Conservation (phyloP, 1,139 yeast species). For the Kodamaea derodonti region DNA sequence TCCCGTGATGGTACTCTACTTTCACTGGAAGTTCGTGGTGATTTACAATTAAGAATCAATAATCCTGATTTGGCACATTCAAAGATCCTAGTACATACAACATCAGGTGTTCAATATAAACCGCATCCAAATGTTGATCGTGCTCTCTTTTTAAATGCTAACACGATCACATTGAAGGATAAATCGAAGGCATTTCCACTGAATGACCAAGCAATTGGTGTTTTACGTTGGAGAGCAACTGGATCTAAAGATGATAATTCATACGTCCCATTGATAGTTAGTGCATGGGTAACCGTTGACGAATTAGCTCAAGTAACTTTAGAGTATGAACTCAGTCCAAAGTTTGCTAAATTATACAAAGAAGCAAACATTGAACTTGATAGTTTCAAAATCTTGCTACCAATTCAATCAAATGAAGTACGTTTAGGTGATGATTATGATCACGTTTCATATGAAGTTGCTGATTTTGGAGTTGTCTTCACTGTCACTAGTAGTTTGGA, state of each 20-base stretch:
- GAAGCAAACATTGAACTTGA: slow-evolving; percentile 37
- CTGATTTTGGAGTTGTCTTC: slow-evolving; percentile 61
- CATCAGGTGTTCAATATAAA: slow-evolving; percentile 65
- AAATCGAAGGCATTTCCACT: slow-evolving; percentile 79
- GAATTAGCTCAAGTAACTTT: slow-evolving; percentile 73
- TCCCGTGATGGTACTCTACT: slow-evolving; percentile 80
- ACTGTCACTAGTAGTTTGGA: slow-evolving; percentile 47
- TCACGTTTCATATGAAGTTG: slow-evolving; percentile 42
- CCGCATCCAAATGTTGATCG: slow-evolving; percentile 97
- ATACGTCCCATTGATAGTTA: slow-evolving; percentile 68
- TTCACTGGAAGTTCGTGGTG: slow-evolving; percentile 84
- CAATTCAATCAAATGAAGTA: slow-evolving; percentile 57
- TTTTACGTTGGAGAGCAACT: slow-evolving; percentile 82
- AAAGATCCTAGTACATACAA: slow-evolving; percentile 54
- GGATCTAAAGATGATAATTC: slow-evolving; percentile 57
- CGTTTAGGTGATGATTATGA: slow-evolving; percentile 50
- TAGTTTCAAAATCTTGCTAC: slow-evolving; percentile 62
- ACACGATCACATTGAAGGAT: slow-evolving; percentile 72
- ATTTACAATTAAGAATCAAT: slow-evolving; percentile 81
- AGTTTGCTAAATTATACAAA: slow-evolving; percentile 31
- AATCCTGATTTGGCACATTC: slow-evolving; percentile 64
- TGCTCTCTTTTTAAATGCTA: slow-evolving; percentile 52
- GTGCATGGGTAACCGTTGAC: slow-evolving; percentile 78
- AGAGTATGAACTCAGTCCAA: slow-evolving; percentile 69
- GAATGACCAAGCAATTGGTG: slow-evolving; percentile 86